A percentile compares a stretch with the other conserved stretches of the same genome.
These are phyloP conservation scores for Globisporangium spiculum DNA, from an alignment of 352 stramenopile genomes.

Conservation along the genomic window DNA sequence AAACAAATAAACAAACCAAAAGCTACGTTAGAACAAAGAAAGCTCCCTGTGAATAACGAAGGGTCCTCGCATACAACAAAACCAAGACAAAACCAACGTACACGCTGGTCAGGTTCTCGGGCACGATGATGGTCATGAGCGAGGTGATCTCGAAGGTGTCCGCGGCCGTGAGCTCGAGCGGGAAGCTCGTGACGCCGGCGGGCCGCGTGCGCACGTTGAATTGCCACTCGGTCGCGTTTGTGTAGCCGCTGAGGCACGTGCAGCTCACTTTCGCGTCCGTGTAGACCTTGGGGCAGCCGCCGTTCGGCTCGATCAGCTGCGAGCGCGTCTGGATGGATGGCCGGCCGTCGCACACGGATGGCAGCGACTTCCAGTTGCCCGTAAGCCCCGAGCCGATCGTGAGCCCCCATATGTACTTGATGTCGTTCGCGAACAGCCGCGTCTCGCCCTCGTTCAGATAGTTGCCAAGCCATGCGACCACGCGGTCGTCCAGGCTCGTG, in stretches of 20 bases:
- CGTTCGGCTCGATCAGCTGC: constrained; percentile 36
- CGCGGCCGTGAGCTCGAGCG: constrained; percentile 32
- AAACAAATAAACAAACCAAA: neutral
- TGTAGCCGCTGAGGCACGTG: constrained; percentile 50
- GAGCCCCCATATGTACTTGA: constrained; percentile 49
- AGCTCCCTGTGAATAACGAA: neutral
- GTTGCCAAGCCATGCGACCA: constrained; percentile 47
- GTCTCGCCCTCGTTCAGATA: constrained; percentile 56
- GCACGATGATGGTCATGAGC: constrained; percentile 46
- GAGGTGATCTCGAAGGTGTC: constrained; percentile 39
- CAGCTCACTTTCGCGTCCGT: constrained; percentile 47
- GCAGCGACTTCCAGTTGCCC: constrained; percentile 50
- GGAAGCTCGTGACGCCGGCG: constrained; percentile 24
- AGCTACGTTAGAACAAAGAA: neutral
- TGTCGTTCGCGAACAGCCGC: constrained; percentile 52
- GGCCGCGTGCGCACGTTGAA: constrained; percentile 33
- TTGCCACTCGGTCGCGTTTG: constrained; percentile 34
- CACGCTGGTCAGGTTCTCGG: constrained; percentile 31
- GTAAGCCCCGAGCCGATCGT: constrained; percentile 48
- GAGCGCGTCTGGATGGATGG: constrained; percentile 51
- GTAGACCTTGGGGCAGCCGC: constrained; percentile 41
- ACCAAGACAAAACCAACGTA: constrained; percentile 12
- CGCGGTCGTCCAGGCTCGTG: constrained; percentile 34
- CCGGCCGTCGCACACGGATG: constrained; percentile 43
- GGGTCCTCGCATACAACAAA: neutral